Conservation (phyloP, 352 stramenopile species). For the Phytophthora pinifolia region DNA sequence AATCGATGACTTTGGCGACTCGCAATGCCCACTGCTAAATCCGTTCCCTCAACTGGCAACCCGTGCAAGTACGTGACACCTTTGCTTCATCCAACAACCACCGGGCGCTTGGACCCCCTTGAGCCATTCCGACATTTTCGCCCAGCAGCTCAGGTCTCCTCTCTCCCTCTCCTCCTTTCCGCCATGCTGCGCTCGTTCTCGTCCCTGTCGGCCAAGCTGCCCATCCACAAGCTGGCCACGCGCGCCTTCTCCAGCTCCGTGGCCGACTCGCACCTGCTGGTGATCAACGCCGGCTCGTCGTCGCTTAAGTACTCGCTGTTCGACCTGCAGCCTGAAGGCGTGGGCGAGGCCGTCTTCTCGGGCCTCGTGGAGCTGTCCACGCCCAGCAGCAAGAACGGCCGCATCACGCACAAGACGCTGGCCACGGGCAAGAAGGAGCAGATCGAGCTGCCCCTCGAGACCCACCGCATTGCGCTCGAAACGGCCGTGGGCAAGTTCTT, state of each 20-base stretch:
- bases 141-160: slow-evolving; percentile 6
- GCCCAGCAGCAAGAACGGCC: slow-evolving; percentile 50
- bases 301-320: slow-evolving; percentile 90
- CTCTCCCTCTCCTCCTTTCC: not conserved
- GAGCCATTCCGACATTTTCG: slow-evolving; percentile 23
- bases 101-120: not conserved
- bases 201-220: slow-evolving; percentile 22
- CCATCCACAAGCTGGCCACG: slow-evolving; percentile 10
- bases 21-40: no score
- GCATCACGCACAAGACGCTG: slow-evolving; percentile 70
- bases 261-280: slow-evolving; percentile 43
- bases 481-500: slow-evolving; percentile 65
- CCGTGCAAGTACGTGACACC: slow-evolving; percentile 7
- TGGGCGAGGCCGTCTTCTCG: slow-evolving; percentile 64
- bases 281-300: slow-evolving; percentile 81
- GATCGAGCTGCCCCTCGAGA: slow-evolving; percentile 48
- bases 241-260: slow-evolving; percentile 33
- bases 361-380: slow-evolving; percentile 80
- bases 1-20: no score
- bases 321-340: slow-evolving; percentile 32
- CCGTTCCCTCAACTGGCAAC: slow-evolving; percentile 15
- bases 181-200: slow-evolving; percentile 28
- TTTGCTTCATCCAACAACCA: slow-evolving; percentile 17
- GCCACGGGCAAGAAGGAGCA: slow-evolving; percentile 49
- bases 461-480: slow-evolving; percentile 63